These are phyloP conservation scores for Anthracocystis setariae DNA, from an alignment of 1,284 basidiomycete species.

Conservation along the genomic window DNA sequence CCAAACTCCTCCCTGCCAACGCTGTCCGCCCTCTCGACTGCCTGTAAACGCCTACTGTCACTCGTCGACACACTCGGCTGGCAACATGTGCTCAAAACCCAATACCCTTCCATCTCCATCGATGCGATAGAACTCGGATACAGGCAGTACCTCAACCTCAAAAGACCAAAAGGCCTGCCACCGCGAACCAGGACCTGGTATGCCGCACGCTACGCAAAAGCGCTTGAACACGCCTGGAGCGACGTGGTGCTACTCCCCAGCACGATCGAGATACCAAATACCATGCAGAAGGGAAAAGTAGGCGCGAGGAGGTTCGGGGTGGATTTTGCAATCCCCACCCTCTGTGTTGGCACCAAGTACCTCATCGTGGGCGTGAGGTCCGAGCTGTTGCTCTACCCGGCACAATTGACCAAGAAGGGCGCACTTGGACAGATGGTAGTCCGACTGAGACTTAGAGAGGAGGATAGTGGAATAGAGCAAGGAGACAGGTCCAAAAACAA, in stretches of 20 bases:
- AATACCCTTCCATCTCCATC: not conserved
- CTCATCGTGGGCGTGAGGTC: conserved; percentile 26
- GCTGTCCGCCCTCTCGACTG: conserved; percentile 11
- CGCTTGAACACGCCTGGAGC: conserved; percentile 3
- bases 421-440: not conserved
- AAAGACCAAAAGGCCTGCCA: not conserved
- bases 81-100: not conserved
- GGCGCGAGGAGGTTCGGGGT: conserved; percentile 1
- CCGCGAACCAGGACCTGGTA: conserved; percentile 17
- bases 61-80: conserved; percentile 36
- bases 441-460: conserved; percentile 1
- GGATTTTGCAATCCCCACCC: conserved; percentile 30
- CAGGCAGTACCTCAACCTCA: not conserved
- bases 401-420: not conserved
- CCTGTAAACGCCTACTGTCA: conserved; percentile 3
- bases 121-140: not conserved
- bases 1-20: not conserved
- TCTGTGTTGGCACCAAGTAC: conserved; percentile 9
- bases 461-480: not conserved
- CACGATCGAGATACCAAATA: conserved; percentile 1
- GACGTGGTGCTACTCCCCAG: conserved; percentile 1
- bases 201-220: not conserved
- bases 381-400: conserved; percentile 14
- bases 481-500: not conserved
- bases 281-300: not conserved